Evolutionary conservation across 179 eudicot genomes (phyloP), one percentile per base, ranked within the genome.

Genomic region (Corrigiola litoralis): DNA sequence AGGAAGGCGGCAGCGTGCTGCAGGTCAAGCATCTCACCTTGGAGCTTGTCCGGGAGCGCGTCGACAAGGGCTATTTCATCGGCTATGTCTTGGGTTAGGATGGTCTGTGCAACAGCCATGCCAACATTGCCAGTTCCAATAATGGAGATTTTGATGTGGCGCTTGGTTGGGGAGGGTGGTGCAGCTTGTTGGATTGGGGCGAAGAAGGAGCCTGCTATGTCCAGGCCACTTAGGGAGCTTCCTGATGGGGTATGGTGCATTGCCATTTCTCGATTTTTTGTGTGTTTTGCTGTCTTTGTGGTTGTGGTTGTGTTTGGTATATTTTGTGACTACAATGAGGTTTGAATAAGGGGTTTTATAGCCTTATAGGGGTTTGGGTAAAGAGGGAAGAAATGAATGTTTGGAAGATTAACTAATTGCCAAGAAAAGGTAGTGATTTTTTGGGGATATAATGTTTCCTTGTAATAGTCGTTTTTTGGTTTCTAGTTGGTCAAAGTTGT

Each of bases 1-100:
- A 94, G 94, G 66, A 94, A 94, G 0, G 99, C 96, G 24, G 97
- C 97, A 49, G 97, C 96, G 76, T 94, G 99, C 46, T 94, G 97
- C 66, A 94, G 88, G 56, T 94, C 97, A 6, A 94, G 81, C 86
- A 94, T 85, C 79, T 94, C 97, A 25, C 99, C 97, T 0, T 87
- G 84, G 25, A 86, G 94, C 75, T 90, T 90, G 52, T 84, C 87
- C 3, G 92, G 81, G 18, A 77, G 75, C 4, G 91, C 87, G 70
- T 94, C 99, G 49, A 94, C 95, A n/a, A 90, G 84, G 6, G 87
- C 79, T 31, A 94, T 84, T 80, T 87, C 97, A 67, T 87, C 97
- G 61, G 76, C 95, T 18, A 94, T 54, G 71, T 80, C 95, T 54
- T 94, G 97, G 31, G 97, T 90, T 16, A 92, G 79, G 71, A 92